phyloP scores from a whole-genome alignment of 2,329 filamentous ascomycete species.

The Ceratocystis colombiana region DNA sequence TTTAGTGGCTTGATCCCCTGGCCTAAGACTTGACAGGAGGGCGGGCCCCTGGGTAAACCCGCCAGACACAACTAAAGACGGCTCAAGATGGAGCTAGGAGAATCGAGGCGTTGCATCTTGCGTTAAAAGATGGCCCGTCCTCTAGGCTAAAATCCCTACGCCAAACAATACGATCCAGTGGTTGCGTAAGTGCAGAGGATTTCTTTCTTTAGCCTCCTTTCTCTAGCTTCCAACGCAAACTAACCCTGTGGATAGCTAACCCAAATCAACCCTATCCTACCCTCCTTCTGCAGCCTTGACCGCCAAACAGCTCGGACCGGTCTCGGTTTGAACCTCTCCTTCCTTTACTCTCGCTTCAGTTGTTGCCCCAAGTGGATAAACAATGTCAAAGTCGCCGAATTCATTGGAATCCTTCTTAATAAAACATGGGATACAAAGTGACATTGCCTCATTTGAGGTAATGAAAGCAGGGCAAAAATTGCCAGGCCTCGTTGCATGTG shows the following conservation, averaged over 20 bases:
- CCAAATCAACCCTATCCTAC: not conserved
- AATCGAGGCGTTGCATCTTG: constrained; percentile 6
- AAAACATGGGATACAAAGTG: not conserved
- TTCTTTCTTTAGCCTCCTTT: not conserved
- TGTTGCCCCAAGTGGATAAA: not conserved
- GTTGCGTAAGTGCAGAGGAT: not conserved
- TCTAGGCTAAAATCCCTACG: not conserved
- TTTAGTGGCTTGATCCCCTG: constrained; percentile 3
- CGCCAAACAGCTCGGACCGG: not conserved
- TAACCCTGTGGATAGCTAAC: not conserved
- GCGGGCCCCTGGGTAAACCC: constrained; percentile 11
- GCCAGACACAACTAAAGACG: not conserved
- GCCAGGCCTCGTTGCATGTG: not conserved
- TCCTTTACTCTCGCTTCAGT: not conserved
- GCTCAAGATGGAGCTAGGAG: not conserved
- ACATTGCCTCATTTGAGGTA: not conserved
- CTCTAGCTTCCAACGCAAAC: not conserved
- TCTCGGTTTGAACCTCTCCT: not conserved
- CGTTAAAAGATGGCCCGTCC: constrained; percentile 8
- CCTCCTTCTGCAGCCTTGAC: not conserved
- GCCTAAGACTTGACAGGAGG: constrained; percentile 8
- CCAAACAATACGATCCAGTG: not conserved
- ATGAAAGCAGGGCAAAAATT: not conserved
- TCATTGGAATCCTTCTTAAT: constrained; percentile 5
- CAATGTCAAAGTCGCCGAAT: not conserved